phyloP scores from a whole-genome alignment of 2,329 filamentous ascomycete species.

The Exophiala dermatitidis region DNA sequence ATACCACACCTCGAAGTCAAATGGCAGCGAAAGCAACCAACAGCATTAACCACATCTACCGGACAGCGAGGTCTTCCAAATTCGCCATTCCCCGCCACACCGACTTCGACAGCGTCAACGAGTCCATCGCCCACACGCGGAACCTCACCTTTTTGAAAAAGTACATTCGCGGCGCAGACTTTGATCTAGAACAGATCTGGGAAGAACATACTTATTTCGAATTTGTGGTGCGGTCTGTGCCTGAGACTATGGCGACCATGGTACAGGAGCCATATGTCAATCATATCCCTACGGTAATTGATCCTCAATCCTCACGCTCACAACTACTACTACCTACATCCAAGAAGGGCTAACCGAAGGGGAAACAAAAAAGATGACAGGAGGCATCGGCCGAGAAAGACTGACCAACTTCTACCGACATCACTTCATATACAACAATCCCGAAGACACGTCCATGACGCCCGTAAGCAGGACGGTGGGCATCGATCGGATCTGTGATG shows the following conservation, averaged over 20 bases:
- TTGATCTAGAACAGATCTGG: constrained; percentile 71
- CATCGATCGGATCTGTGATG: constrained; percentile 63
- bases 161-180: constrained; percentile 55
- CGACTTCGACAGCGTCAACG: constrained; percentile 48
- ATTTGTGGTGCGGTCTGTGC: constrained; percentile 61
- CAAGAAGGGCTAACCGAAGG: too few relatives aligned
- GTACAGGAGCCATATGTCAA: constrained; percentile 73
- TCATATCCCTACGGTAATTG: constrained; percentile 58
- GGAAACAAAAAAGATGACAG: constrained; percentile 54
- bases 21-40: too few relatives aligned
- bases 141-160: constrained; percentile 59
- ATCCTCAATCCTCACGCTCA: too few relatives aligned
- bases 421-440: constrained; percentile 69
- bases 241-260: constrained; percentile 74
- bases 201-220: constrained; percentile 68
- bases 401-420: constrained; percentile 63
- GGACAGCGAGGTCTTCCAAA: constrained; percentile 36
- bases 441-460: constrained; percentile 58
- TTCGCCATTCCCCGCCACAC: constrained; percentile 48
- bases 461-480: constrained; percentile 66
- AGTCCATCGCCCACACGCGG: constrained; percentile 59
- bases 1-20: too few relatives aligned
- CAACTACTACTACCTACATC: too few relatives aligned
- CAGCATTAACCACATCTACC: constrained; percentile 37
- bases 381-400: constrained; percentile 58